Conservation (phyloP, 495 filamentous ascomycete species). For the Neurospora sp. region DNA sequence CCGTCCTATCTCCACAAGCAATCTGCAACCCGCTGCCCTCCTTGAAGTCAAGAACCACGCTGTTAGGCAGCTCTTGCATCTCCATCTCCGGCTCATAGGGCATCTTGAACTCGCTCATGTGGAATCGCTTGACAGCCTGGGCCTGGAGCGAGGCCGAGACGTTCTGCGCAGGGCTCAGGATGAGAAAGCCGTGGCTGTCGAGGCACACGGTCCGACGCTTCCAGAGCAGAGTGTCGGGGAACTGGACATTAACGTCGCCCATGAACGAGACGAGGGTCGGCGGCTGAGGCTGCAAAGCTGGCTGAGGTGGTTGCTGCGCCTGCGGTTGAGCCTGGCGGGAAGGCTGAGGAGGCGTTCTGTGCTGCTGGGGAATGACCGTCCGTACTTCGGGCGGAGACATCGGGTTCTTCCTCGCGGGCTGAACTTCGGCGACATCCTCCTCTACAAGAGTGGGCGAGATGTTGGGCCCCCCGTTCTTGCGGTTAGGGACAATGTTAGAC, state of each 20-base stretch:
- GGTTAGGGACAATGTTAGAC: conserved; percentile 51
- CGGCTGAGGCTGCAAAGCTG: conserved; percentile 20
- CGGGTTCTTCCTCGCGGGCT: conserved; percentile 16
- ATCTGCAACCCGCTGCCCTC: conserved; percentile 79
- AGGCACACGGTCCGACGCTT: conserved; percentile 76
- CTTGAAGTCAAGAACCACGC: conserved; percentile 72
- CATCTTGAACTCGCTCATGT: conserved; percentile 66
- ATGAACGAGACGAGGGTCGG: conserved; percentile 48
- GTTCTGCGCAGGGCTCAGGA: conserved; percentile 50
- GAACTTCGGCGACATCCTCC: conserved; percentile 42
- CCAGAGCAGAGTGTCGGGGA: conserved; percentile 87
- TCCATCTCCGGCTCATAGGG: conserved; percentile 82
- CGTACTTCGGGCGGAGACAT: not conserved
- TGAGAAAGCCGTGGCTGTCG: conserved; percentile 65
- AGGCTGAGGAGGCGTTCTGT: not conserved
- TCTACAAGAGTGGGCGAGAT: conserved; percentile 56
- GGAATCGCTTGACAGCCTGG: conserved; percentile 56
- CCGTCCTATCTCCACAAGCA: conserved; percentile 68
- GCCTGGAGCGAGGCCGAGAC: conserved; percentile 28
- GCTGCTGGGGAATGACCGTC: not conserved
- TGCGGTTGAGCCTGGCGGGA: conserved; percentile 13
- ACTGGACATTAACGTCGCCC: conserved; percentile 88
- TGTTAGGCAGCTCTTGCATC: conserved; percentile 78
- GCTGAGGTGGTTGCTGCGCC: not conserved
- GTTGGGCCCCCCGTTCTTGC: conserved; percentile 45